phyloP scores from a whole-genome alignment of 2,329 filamentous ascomycete genomes.

The Diaporthe citriasiana region DNA sequence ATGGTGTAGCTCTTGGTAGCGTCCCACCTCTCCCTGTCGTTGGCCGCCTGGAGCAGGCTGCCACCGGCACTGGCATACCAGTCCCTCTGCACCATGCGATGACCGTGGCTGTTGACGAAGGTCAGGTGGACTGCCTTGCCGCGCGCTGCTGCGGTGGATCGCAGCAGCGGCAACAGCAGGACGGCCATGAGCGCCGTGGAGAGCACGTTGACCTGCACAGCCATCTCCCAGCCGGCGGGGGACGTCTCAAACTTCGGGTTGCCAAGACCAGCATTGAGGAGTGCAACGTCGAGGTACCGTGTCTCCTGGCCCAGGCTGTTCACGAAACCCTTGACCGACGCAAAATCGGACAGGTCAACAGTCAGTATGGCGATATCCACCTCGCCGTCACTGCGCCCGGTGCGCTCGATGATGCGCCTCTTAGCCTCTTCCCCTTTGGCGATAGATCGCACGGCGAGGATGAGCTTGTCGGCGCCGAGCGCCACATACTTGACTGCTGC shows the following conservation, averaged over 20 bases:
- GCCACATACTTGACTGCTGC: constrained; percentile 31
- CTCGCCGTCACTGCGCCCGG: background rate
- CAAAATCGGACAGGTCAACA: constrained; percentile 57
- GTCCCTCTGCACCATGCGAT: constrained; percentile 18
- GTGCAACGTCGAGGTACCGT: constrained; percentile 13
- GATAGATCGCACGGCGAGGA: constrained; percentile 28
- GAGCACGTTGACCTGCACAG: constrained; percentile 32
- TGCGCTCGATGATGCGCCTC: constrained; percentile 23
- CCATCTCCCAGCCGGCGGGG: constrained; percentile 40
- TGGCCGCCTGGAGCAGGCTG: constrained; percentile 16
- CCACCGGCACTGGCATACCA: background rate
- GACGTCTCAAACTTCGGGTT: constrained; percentile 53
- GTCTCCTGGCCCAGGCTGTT: background rate
- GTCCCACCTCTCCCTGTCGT: constrained; percentile 5
- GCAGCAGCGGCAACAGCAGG: constrained; percentile 25
- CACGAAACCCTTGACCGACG: constrained; percentile 55
- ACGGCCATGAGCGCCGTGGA: constrained; percentile 33
- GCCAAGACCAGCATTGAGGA: constrained; percentile 56
- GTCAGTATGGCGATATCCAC: constrained; percentile 51
- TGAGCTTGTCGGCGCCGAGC: constrained; percentile 27
- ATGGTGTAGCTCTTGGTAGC: background rate
- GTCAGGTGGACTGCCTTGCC: constrained; percentile 19
- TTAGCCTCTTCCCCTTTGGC: constrained; percentile 29
- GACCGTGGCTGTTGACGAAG: constrained; percentile 32
- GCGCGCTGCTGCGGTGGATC: background rate